Base-by-base conservation (phyloP, 805 yeast species). In the Sugiyamaella floridensis region DNA sequence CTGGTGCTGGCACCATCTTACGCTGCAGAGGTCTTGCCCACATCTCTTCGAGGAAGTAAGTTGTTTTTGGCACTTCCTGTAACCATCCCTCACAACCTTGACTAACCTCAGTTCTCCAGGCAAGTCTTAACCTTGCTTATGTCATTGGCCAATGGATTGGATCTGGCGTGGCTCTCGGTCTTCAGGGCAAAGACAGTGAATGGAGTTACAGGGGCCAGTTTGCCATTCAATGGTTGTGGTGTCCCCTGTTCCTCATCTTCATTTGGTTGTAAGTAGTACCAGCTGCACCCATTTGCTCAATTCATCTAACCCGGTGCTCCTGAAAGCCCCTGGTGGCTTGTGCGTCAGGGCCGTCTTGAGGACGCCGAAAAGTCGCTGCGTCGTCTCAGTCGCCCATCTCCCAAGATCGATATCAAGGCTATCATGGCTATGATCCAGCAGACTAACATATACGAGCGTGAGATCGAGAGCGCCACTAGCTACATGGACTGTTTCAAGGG, bases 321-420 rank as follows among this genome's bases (percentile, higher is more conserved):
- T 8, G 83, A 80, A 50, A 76, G 81, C 5, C 84, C 84, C 22
- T 75, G 78, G 75, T 79, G 80, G 80, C 65, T 78, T 41, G 73
- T 74, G 3, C 71, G 73, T 49, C 70, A 71, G 56, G 74, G 72
- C 1, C 65, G 65, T 49, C 43, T 62, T 19, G 67, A 66, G 0
- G 74, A 75, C 11, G 84, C 84, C 4, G 71, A 67, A 63, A 47
- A 63, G 51, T 65, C 81, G 9, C 83, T 83, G 43, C 43, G 50
- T 12, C 50, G 50, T 5, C 44, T 47, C n/a, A 14, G 44, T 20
- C 29, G 50, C 20, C 28, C 26, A 11, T 34, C 50, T n/a, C 42
- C 22, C 26, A 75, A 9, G 47, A 19, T 45, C 41, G 41, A 45
- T 15, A 45, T 45, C 40, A 16, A 29, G 48, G 48, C 48, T 10